These are phyloP conservation scores for Lodderomyces parapsilosis DNA, from an alignment of 1,139 yeast species.

Conservation along the genomic window DNA sequence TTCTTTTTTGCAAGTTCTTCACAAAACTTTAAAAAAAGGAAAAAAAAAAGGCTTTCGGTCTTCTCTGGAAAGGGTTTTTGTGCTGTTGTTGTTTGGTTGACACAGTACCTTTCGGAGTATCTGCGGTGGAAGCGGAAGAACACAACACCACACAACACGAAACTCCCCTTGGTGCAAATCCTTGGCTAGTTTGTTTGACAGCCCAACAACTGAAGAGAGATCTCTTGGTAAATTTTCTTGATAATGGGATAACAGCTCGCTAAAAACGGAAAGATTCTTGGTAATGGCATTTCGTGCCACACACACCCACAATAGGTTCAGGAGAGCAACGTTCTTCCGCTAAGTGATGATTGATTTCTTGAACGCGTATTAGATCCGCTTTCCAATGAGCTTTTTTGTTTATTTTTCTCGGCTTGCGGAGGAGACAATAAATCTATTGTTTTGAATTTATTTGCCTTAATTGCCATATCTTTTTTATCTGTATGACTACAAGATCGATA, in stretches of 20 bases:
- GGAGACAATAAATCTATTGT: not conserved
- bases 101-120: not conserved
- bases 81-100: not conserved
- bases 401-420: not conserved
- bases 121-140: slow-evolving; percentile 1
- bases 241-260: not conserved
- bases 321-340: not conserved
- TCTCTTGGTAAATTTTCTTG: slow-evolving; percentile 1
- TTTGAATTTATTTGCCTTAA: not conserved
- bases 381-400: too few relatives aligned
- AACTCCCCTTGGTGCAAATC: not conserved
- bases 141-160: not conserved
- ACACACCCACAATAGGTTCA: too few relatives aligned
- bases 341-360: not conserved
- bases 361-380: not conserved
- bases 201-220: not conserved
- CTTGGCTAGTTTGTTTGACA: not conserved
- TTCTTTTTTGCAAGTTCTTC: not conserved
- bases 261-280: not conserved
- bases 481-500: too few relatives aligned
- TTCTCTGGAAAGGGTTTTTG: not conserved
- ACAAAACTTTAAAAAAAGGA: slow-evolving; percentile 1
- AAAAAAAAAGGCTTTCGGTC: too few relatives aligned
- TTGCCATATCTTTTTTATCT: too few relatives aligned
- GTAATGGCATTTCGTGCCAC: too few relatives aligned